Conservation (phyloP, 139 green algal species). For the Volvox africanus region DNA sequence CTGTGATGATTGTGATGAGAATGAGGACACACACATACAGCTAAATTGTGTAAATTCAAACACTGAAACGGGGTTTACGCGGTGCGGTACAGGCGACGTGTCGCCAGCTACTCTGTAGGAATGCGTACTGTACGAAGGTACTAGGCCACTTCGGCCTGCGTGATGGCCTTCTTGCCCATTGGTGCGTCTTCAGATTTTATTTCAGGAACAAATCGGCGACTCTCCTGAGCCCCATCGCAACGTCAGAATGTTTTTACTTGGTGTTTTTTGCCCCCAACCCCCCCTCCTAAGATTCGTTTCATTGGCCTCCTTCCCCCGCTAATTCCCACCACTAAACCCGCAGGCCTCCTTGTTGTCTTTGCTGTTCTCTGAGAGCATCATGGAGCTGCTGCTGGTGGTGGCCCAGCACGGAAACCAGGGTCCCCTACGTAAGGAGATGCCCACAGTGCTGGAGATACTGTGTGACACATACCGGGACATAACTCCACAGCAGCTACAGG, state of each 20-base stretch:
- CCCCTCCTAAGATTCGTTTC: too few relatives aligned
- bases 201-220: too few relatives aligned
- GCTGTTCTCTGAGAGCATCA: conserved; percentile 73
- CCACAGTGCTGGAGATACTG: conserved; percentile 84
- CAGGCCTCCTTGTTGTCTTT: conserved; percentile 65
- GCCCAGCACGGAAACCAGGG: conserved; percentile 50
- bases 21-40: neutral
- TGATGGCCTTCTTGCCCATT: too few relatives aligned
- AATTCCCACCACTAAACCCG: neutral
- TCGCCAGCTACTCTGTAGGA: too few relatives aligned
- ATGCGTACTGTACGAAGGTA: too few relatives aligned
- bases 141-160: too few relatives aligned
- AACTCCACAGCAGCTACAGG: neutral
- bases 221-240: too few relatives aligned
- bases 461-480: conserved; percentile 29
- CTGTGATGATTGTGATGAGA: neutral
- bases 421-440: conserved; percentile 72
- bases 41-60: neutral
- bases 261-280: too few relatives aligned
- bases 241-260: too few relatives aligned
- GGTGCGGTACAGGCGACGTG: too few relatives aligned
- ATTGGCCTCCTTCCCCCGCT: too few relatives aligned
- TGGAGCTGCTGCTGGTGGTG: conserved; percentile 79
- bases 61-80: neutral
- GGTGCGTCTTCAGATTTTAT: too few relatives aligned